Evolutionary conservation across 164 flowering plant genomes (phyloP), one percentile per base, ranked within the genome.

Genomic region (Aristolochia californica): DNA sequence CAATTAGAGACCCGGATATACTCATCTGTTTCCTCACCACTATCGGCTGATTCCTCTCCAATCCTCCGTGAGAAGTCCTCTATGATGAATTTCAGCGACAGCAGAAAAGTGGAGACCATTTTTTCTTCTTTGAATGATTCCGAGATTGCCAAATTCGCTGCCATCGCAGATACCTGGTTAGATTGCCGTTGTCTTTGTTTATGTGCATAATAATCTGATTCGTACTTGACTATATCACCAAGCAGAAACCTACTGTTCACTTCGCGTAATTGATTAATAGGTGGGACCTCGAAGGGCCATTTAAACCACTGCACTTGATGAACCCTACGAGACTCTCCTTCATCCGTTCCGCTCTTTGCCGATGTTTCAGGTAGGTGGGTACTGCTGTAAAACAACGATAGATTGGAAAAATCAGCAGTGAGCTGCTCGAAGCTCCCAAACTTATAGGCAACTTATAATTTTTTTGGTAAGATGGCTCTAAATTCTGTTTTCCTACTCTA

Each of bases 201-300:
- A 5, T 13, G 17, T 16, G 40, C 2, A 5, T 7, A 13, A 12
- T 45, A 4, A 23, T 22, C 14, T 8, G 15, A 34, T 51, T 4
- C 13, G 12, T 48, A n/a, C 2, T 16, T 5, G 5, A 4, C 23
- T 10, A 16, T 17, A 50, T 13, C 40, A 12, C 5, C 28, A 12
- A 2, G 11, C 12, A 50, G 23, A 28, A 15, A 34, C 43, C 28
- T 40, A 28, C 13, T 5, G 48, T 54, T 14, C 13, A 28, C 13
- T 20, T 26, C 40, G 40, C 40, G 40, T 34, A 34, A 12, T 40
- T 40, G 13, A 54, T 45, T 44, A 59, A n/a, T 62, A 91, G 99
- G 99, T 93, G 99, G 99, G 90, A 93, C 66, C 72, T 78, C 26
- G 95, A 84, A 75, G 99, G 99, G 30, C 99, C 99, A 5, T 89